Conservation (phyloP, 768 basidiomycete genomes). For the Lentinula boryana region DNA sequence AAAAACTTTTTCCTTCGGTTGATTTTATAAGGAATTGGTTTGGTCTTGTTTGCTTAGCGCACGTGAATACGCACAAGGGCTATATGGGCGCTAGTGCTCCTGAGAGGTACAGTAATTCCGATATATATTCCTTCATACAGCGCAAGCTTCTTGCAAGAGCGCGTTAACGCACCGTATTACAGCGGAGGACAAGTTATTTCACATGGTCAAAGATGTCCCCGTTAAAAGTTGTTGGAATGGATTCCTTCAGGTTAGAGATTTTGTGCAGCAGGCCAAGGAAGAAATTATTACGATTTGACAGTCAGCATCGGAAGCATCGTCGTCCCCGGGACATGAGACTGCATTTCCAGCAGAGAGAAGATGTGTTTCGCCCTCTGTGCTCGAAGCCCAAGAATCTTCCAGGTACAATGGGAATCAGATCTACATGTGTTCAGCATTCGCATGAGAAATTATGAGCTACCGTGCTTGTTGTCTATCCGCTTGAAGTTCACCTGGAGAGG, state of each 20-base stretch:
- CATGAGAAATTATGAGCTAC: too few species aligned
- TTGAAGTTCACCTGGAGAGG: slow-evolving; percentile 26
- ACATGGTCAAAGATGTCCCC: slow-evolving; percentile 29
- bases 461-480: slow-evolving; percentile 32
- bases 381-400: slow-evolving; percentile 17
- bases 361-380: slow-evolving; percentile 25
- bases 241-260: not conserved
- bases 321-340: slow-evolving; percentile 40
- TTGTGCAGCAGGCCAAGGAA: not conserved
- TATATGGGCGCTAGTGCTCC: not conserved
- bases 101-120: slow-evolving; percentile 19
- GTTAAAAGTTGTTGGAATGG: slow-evolving; percentile 29
- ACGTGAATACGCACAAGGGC: too few species aligned
- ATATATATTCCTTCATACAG: slow-evolving; percentile 28
- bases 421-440: slow-evolving; percentile 3
- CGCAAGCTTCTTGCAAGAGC: slow-evolving; percentile 16
- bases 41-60: too few species aligned
- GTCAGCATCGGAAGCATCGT: slow-evolving; percentile 36
- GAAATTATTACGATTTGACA: slow-evolving; percentile 26
- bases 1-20: not conserved
- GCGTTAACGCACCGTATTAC: not conserved
- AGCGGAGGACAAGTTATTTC: not conserved
- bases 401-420: slow-evolving; percentile 22
- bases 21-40: too few species aligned
- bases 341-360: slow-evolving; percentile 30